Percentiles rank a stretch among this genome's conserved stretches.
Conservation (phyloP, 352 stramenopile species). For the Phytophthora sansomeana region DNA sequence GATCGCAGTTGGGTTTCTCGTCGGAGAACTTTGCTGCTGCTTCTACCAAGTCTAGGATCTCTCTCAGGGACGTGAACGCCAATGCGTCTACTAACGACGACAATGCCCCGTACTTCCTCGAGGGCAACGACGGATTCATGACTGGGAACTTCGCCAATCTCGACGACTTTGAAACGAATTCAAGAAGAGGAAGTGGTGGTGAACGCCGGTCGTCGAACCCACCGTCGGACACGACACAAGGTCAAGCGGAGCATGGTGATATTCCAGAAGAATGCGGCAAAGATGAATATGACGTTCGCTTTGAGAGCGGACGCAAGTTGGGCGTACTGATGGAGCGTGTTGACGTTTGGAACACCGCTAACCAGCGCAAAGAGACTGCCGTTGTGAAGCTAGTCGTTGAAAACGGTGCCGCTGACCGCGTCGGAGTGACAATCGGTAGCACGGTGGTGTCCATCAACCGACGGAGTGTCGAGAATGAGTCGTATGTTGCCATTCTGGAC, state of each 20-base stretch:
- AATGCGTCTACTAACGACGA: constrained; percentile 34
- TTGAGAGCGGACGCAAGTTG: constrained; percentile 79
- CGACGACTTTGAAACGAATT: constrained; percentile 54
- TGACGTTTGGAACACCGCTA: constrained; percentile 66
- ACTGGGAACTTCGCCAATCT: constrained; percentile 68
- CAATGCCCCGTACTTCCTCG: constrained; percentile 69
- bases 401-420: constrained; percentile 73
- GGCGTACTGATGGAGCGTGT: constrained; percentile 87
- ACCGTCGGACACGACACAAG: constrained; percentile 10
- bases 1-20: constrained; percentile 64
- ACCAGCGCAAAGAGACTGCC: constrained; percentile 66
- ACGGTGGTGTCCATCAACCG: constrained; percentile 80
- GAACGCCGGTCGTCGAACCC: constrained; percentile 26
- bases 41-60: constrained; percentile 46
- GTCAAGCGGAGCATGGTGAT: constrained; percentile 19
- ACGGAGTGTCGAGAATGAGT: constrained; percentile 59
- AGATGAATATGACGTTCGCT: constrained; percentile 81
- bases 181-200: constrained; percentile 13
- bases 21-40: constrained; percentile 53
- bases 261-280: constrained; percentile 47
- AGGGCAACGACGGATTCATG: constrained; percentile 68
- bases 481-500: constrained; percentile 73
- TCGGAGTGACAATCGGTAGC: constrained; percentile 71
- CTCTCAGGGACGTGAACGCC: constrained; percentile 45
- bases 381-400: constrained; percentile 87